Conservation (phyloP, 495 filamentous ascomycete species). For the Pseudomonodictys pantanalensis region DNA sequence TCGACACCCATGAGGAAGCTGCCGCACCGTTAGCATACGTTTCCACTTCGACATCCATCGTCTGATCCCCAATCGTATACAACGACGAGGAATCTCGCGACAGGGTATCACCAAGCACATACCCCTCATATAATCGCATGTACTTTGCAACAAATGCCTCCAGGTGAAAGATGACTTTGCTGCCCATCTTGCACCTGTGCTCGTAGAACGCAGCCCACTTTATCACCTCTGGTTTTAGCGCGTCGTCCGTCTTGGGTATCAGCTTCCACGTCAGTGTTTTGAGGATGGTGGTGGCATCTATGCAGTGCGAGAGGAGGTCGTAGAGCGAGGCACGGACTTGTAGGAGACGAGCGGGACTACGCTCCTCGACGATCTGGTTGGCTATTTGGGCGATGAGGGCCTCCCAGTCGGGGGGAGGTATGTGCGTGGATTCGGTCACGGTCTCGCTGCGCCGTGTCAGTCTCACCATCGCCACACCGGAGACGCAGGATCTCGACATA, state of each 20-base stretch:
- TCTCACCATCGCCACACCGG: background rate
- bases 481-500: constrained; percentile 44
- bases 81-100: no score
- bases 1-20: constrained; percentile 91
- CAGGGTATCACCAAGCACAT: constrained; percentile 5
- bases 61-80: no score
- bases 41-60: no score
- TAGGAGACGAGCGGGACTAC: constrained; percentile 80
- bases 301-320: constrained; percentile 93
- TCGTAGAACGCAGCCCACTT: constrained; percentile 97
- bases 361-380: constrained; percentile 86
- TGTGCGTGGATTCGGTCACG: constrained; percentile 79
- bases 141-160: constrained; percentile 98
- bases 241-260: constrained; percentile 79
- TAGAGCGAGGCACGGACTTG: constrained; percentile 89
- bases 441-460: constrained; percentile 69
- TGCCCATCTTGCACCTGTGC: constrained; percentile 84
- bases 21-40: constrained; percentile 1
- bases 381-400: constrained; percentile 82
- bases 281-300: constrained; percentile 86
- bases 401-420: constrained; percentile 96
- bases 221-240: constrained; percentile 84
- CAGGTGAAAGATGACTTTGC: constrained; percentile 94
- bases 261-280: constrained; percentile 93
- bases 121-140: constrained; percentile 90